A percentile compares a stretch with the other conserved stretches of the same genome.
Evolutionary conservation across 805 yeast genomes (phyloP).

Genomic region (Kodamaea jinghongensis): DNA sequence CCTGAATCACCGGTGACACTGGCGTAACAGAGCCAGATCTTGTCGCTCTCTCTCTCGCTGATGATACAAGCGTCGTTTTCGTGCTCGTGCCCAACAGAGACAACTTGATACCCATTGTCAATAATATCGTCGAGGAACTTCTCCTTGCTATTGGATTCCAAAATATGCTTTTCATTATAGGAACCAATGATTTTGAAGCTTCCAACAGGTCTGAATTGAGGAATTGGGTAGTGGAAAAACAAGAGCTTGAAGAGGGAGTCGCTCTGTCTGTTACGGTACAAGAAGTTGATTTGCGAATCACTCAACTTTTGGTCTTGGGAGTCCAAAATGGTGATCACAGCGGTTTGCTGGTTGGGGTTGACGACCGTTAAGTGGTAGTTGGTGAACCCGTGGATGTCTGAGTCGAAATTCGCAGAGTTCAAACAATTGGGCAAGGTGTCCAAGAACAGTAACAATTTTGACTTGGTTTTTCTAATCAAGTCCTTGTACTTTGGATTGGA

Average conservation of each 20-base stretch:
- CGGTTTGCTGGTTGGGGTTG: constrained; percentile 9
- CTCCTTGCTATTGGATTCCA: constrained; percentile 27
- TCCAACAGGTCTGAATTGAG: constrained; percentile 41
- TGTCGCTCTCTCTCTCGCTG: constrained; percentile 14
- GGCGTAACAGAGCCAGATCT: constrained; percentile 39
- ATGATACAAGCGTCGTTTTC: constrained; percentile 42
- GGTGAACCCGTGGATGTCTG: constrained; percentile 32
- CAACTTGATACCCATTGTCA: constrained; percentile 34
- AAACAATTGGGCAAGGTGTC: constrained; percentile 37
- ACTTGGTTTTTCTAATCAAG: constrained; percentile 9
- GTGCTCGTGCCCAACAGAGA: constrained; percentile 44
- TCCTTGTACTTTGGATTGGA: constrained; percentile 1
- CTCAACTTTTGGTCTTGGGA: constrained; percentile 27
- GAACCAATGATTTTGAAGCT: constrained; percentile 37
- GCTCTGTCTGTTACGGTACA: constrained; percentile 23
- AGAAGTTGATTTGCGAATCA: constrained; percentile 32
- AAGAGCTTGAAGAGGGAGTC: constrained; percentile 24
- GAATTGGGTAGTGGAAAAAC: constrained; percentile 42
- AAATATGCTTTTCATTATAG: constrained; percentile 36
- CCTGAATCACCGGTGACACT: constrained; percentile 40
- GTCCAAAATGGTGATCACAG: constrained; percentile 36
- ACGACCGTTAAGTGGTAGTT: constrained; percentile 33
- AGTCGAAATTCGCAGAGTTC: constrained; percentile 20
- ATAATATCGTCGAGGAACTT: constrained; percentile 33
- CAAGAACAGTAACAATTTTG: constrained; percentile 25